phyloP scores from a whole-genome alignment of 176 grass and related monocot genomes.

The Phyllostachys edulis region DNA sequence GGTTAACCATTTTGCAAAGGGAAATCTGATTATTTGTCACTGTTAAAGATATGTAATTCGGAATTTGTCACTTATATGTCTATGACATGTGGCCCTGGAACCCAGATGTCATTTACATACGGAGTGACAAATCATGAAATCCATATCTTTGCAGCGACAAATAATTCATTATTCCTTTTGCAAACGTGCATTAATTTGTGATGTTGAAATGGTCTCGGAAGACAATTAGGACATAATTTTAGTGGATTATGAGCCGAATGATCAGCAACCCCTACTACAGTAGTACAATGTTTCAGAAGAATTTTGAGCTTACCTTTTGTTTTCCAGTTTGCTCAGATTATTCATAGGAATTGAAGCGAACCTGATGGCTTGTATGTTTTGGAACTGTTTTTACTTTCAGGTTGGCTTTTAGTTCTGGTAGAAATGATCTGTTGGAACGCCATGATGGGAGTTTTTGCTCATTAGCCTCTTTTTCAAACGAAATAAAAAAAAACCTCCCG shows the following conservation, averaged over 20 bases:
- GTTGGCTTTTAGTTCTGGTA: slow-evolving; percentile 41
- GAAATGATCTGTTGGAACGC: slow-evolving; percentile 52
- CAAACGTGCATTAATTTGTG: background rate
- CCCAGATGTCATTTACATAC: too few species aligned
- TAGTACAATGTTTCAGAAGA: background rate
- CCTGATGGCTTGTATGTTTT: background rate
- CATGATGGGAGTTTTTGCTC: slow-evolving; percentile 14
- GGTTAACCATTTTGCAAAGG: too few species aligned
- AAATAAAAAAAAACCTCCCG: too few species aligned
- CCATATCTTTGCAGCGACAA: too few species aligned
- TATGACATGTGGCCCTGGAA: too few species aligned
- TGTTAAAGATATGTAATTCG: too few species aligned
- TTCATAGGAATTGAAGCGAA: slow-evolving; percentile 1
- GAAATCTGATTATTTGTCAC: too few species aligned
- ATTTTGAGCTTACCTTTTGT: background rate
- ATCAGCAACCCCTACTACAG: background rate
- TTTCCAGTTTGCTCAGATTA: slow-evolving; percentile 1
- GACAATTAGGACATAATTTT: background rate
- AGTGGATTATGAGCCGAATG: background rate
- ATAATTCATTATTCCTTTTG: too few species aligned
- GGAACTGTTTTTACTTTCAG: slow-evolving; percentile 47
- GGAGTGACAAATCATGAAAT: too few species aligned
- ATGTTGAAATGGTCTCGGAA: background rate
- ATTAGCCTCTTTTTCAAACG: too few species aligned
- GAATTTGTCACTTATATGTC: too few species aligned